Base-by-base conservation (phyloP, 805 yeast genomes). In the Candida montana region DNA sequence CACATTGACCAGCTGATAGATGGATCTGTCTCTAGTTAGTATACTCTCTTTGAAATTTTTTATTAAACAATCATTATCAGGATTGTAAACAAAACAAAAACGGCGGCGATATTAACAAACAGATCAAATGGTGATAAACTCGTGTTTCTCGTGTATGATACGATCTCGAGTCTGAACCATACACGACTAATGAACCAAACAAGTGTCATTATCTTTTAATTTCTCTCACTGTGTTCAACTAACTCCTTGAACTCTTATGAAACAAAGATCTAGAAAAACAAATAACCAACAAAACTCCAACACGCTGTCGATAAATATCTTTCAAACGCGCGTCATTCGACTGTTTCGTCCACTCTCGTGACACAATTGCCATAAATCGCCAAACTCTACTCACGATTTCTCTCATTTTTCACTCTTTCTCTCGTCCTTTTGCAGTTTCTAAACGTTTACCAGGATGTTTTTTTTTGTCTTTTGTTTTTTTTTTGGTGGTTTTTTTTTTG, bases 1-100 rank as follows among this genome's bases (percentile, higher is more conserved):
- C 96, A 79, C 97, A 89, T 74, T 90, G 98, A 68, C 98, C 98
- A 44, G 96, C 83, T 45, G 97, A 90, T 67, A 90, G 77, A 69
- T 90, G 97, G 67, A 90, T 87, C 93, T 82, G 65, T 54, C 13
- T 15, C 1, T 9, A 7, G 57, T 53, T 52, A 52, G 54, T 51
- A 48, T 19, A n/a, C n/a, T n/a, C n/a, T n/a, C n/a, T n/a, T n/a
- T n/a, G n/a, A n/a, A n/a, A n/a, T n/a, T n/a, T n/a, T n/a, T n/a
- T n/a, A n/a, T n/a, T n/a, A n/a, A n/a, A n/a, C n/a, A n/a, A n/a
- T n/a, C n/a, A n/a, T n/a, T 24, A 5, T 37, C 11, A 12, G 32
- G 28, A 33, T 18, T 33, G 40, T 36, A 36, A 41, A 32, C 37
- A 36, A 36, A 36, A 32, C 8, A 7, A 7, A 6, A 5, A 9